Evolutionary conservation across 2,329 filamentous ascomycete genomes (phyloP), one percentile per base, ranked within the genome.

Genomic region (Ceratocystis lukuohia): DNA sequence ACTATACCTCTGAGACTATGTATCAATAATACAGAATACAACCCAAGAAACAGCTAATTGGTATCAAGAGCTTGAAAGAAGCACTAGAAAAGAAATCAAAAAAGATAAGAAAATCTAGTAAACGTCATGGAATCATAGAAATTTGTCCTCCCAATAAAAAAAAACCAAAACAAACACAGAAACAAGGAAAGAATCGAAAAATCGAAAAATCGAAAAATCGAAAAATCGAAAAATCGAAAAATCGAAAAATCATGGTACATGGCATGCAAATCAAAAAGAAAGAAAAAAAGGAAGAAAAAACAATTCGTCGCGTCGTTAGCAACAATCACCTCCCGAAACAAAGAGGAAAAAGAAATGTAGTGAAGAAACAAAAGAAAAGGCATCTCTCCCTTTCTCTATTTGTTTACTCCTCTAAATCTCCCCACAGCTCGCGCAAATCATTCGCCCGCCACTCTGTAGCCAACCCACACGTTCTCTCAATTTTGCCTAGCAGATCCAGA

Each of bases 391-490:
- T 41, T 41, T 15, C 37, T 41, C 37, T 41, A 41, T 41, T 41
- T 41, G 37, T 69, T 70, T 68, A 72, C 45, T 72, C 70, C 3
- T 68, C 70, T 62, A 72, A 63, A 46, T 79, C 76, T 0, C 80
- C 80, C 80, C 80, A 83, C 66, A 79, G 79, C 62, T 79, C 77
- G 59, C 76, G 77, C 61, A 84, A 62, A 71, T 83, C 80, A 17
- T 82, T 78, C 0, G 76, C 78, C 53, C 81, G 72, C 80, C 80
- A 83, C 67, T 75, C 75, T 0, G 81, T 82, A 2, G 77, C 76
- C 80, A 80, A 83, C 0, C 81, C 81, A 5, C 77, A 80, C 69
- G 81, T 79, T 33, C 73, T 73, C 72, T 83, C 80, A 44, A 83
- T 83, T 28, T 74, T 74, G 17, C 76, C 76, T 56, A 81, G 70